Percentiles rank a stretch among this genome's conserved stretches.
Evolutionary conservation across 306 rosid species (phyloP).

Genomic region (Inga laurina): DNA sequence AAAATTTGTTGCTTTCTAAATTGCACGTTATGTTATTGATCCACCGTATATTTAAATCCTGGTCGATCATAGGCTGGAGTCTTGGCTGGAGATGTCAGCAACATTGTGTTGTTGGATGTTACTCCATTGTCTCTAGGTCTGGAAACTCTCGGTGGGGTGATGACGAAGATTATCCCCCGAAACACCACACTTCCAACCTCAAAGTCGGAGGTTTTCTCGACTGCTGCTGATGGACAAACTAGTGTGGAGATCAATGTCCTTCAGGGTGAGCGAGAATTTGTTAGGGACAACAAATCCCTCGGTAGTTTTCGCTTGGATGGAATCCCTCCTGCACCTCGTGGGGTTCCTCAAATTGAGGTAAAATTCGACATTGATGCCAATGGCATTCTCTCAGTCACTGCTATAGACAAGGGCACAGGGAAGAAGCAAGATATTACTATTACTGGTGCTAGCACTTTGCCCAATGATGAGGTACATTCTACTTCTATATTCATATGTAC

Average conservation of each 20-base stretch:
- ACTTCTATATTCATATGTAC: not conserved
- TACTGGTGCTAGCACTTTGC: constrained; percentile 96
- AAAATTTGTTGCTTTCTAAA: not conserved
- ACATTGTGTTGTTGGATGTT: constrained; percentile 90
- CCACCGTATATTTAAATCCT: not conserved
- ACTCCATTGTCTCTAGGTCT: constrained; percentile 80
- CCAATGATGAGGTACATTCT: constrained; percentile 75
- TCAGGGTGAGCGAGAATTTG: constrained; percentile 94
- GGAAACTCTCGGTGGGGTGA: constrained; percentile 92
- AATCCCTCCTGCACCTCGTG: constrained; percentile 94
- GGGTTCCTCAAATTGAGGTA: constrained; percentile 98
- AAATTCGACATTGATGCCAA: constrained; percentile 93
- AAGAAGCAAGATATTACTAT: constrained; percentile 95
- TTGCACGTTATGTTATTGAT: not conserved
- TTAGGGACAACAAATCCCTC: constrained; percentile 92
- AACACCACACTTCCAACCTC: constrained; percentile 98
- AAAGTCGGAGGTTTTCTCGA: constrained; percentile 91
- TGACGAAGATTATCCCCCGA: constrained; percentile 96
- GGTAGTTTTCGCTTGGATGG: constrained; percentile 97
- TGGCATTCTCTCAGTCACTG: constrained; percentile 85
- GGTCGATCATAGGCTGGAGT: constrained; percentile 73
- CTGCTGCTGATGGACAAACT: constrained; percentile 95
- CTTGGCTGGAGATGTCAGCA: constrained; percentile 86
- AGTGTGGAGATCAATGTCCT: constrained; percentile 94
- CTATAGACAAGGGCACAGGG: constrained; percentile 92